Percentiles rank a stretch among this genome's conserved stretches.
Evolutionary conservation across 148 eudicot species (phyloP).

Genomic region (Fagopyrum homotropicum): DNA sequence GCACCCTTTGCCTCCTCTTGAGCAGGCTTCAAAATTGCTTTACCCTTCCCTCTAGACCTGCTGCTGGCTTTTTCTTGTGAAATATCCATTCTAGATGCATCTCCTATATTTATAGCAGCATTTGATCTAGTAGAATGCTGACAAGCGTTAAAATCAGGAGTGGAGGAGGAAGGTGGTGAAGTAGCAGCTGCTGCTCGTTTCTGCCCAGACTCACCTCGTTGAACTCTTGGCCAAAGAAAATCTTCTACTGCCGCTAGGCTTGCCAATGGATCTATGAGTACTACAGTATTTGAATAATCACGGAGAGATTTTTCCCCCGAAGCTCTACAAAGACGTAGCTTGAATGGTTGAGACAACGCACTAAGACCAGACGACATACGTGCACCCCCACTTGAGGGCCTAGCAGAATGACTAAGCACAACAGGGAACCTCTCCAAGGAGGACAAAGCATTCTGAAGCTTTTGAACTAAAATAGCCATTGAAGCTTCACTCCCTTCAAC

Average conservation of each 20-base stretch:
- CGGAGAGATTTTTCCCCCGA: conserved; percentile 92
- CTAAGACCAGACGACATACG: conserved; percentile 85
- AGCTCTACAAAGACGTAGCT: conserved; percentile 90
- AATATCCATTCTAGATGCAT: conserved; percentile 41
- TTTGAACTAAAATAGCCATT: conserved; percentile 70
- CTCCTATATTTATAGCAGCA: conserved; percentile 61
- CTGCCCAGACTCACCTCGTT: conserved; percentile 74
- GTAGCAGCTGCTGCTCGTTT: conserved; percentile 59
- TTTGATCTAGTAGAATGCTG: conserved; percentile 81
- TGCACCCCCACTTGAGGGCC: conserved; percentile 71
- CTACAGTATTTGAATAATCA: conserved; percentile 91
- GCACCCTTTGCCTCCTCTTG: conserved; percentile 71
- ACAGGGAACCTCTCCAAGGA: conserved; percentile 95
- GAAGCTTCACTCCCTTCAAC: conserved; percentile 48
- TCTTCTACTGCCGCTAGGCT: conserved; percentile 94
- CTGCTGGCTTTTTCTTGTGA: conserved; percentile 53
- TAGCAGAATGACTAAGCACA: conserved; percentile 78
- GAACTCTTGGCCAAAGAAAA: conserved; percentile 95
- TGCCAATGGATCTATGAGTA: conserved; percentile 94
- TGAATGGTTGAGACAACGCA: conserved; percentile 83
- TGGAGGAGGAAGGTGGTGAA: conserved; percentile 53
- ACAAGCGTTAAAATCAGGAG: conserved; percentile 55
- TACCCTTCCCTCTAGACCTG: conserved; percentile 81
- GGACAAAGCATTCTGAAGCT: conserved; percentile 87
- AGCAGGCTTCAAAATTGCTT: conserved; percentile 68